These are phyloP conservation scores for Diutina rugosa DNA, from an alignment of 1,139 yeast species.

Conservation along the genomic window DNA sequence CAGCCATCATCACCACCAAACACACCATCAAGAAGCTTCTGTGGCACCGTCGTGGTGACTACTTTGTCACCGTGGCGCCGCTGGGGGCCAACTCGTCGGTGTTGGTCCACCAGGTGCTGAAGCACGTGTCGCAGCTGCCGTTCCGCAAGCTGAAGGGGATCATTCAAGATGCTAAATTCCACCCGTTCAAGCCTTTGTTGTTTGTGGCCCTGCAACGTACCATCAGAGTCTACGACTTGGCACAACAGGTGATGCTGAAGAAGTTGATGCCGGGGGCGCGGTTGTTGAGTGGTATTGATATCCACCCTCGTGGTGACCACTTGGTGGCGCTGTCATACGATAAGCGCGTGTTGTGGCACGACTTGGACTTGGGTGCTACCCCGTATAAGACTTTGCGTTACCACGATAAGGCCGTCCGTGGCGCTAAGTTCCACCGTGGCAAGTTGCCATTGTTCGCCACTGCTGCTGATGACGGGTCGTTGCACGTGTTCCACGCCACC, in stretches of 20 bases:
- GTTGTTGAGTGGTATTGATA: constrained; percentile 84
- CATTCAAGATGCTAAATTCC: constrained; percentile 92
- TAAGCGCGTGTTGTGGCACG: constrained; percentile 95
- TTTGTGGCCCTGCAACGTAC: constrained; percentile 92
- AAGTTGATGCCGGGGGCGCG: constrained; percentile 91
- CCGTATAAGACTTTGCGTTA: constrained; percentile 94
- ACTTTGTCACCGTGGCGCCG: constrained; percentile 88
- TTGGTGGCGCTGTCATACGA: constrained; percentile 87
- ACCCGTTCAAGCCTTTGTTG: constrained; percentile 89
- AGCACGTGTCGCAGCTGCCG: constrained; percentile 95
- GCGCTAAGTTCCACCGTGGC: constrained; percentile 76
- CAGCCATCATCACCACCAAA: constrained; percentile 55
- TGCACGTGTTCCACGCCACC: constrained; percentile 93
- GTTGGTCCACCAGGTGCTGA: constrained; percentile 84
- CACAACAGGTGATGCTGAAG: constrained; percentile 73
- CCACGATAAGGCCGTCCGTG: constrained; percentile 89
- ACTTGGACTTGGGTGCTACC: constrained; percentile 73
- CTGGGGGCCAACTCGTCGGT: constrained; percentile 83
- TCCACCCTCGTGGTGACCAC: constrained; percentile 95
- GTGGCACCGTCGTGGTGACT: constrained; percentile 98
- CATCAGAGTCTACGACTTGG: constrained; percentile 77
- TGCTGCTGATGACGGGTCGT: constrained; percentile 90
- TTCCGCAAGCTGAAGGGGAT: constrained; percentile 89
- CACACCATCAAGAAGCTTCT: constrained; percentile 71
- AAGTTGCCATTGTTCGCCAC: constrained; percentile 84